Conservation (phyloP, 73 alveolate genomes). For the Durusdinium trenchii region DNA sequence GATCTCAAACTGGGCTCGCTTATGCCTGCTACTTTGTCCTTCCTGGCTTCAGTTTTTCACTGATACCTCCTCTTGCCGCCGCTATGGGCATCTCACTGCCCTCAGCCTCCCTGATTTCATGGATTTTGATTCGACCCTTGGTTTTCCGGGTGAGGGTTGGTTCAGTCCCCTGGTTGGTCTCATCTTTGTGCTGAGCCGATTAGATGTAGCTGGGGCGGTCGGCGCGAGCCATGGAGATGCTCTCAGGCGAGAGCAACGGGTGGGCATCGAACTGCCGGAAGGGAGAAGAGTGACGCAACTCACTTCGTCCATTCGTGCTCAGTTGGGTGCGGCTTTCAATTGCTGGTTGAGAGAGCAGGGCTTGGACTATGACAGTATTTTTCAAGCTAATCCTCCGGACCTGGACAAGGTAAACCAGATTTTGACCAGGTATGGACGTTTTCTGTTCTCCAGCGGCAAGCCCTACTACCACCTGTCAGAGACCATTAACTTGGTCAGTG, state of each 20-base stretch:
- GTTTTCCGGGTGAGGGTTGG: neutral
- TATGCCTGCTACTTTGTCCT: neutral
- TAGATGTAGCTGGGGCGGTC: neutral
- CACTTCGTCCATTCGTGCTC: neutral
- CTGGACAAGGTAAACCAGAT: neutral
- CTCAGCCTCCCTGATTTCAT: neutral
- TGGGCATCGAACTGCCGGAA: neutral
- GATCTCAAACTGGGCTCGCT: neutral
- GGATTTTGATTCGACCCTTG: constrained; percentile 18
- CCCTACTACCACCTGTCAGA: neutral
- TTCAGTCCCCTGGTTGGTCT: neutral
- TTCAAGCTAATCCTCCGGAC: neutral
- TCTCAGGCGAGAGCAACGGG: neutral
- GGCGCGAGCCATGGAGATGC: neutral
- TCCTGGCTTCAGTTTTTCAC: neutral
- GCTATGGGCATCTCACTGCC: neutral
- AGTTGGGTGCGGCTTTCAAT: neutral
- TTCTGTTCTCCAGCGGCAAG: neutral
- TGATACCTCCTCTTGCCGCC: neutral
- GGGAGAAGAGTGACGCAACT: neutral
- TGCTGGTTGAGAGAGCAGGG: neutral
- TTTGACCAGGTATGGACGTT: neutral
- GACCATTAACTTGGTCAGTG: too few species aligned
- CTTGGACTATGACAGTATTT: neutral
- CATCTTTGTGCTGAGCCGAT: neutral